Conservation (phyloP, 176 grass and related monocot genomes). For the Lolium multiflorum region DNA sequence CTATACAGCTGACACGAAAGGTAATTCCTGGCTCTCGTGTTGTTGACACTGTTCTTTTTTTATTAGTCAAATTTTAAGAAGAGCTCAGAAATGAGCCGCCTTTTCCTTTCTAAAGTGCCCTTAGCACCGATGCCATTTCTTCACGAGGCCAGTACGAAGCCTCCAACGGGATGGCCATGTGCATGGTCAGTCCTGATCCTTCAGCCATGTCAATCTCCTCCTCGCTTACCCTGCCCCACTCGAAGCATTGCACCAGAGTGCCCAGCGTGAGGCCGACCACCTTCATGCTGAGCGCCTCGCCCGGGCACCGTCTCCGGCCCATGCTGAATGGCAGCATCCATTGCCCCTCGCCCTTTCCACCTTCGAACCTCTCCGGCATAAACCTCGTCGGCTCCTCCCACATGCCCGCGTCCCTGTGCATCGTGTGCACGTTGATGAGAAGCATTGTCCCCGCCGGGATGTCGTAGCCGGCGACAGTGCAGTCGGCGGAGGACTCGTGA, state of each 20-base stretch:
- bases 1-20: neutral
- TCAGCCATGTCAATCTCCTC: constrained; percentile 36
- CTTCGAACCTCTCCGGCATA: constrained; percentile 41
- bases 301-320: constrained; percentile 35
- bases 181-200: constrained; percentile 33
- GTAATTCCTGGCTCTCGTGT: neutral
- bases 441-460: constrained; percentile 41
- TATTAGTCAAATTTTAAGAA: neutral
- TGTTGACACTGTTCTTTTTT: neutral
- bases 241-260: constrained; percentile 40
- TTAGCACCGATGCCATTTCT: neutral
- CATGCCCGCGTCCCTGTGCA: neutral
- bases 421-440: constrained; percentile 30
- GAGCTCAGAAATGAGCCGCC: neutral
- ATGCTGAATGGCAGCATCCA: constrained; percentile 54
- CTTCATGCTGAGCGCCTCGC: constrained; percentile 22
- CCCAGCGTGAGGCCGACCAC: constrained; percentile 18
- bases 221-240: constrained; percentile 25
- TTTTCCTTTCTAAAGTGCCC: neutral
- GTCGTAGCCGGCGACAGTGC: constrained; percentile 34
- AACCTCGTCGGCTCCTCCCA: constrained; percentile 29
- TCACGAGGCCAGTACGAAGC: constrained; percentile 34
- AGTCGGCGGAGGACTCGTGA: constrained; percentile 28
- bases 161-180: constrained; percentile 32
- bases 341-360: constrained; percentile 25